Evolutionary conservation across 208 protist species (phyloP).

Genomic region (Acanthamoeba polyphaga): DNA sequence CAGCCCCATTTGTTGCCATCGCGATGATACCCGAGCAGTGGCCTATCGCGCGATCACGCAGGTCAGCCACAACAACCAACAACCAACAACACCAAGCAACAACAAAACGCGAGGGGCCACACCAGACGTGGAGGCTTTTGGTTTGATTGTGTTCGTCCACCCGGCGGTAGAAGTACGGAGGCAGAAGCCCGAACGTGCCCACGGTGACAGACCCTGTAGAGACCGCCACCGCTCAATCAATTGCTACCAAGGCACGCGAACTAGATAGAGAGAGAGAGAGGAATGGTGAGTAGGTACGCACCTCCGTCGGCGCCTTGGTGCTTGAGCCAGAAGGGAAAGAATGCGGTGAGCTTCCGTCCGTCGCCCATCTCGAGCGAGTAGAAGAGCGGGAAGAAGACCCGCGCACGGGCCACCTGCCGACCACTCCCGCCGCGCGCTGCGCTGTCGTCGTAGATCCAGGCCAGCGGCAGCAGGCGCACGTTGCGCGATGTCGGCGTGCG

Average conservation of each 20-base stretch:
- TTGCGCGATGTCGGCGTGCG: neutral
- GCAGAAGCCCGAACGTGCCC: conserved; percentile 4
- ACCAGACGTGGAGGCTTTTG: conserved; percentile 4
- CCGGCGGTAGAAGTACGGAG: conserved; percentile 10
- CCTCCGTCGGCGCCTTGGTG: neutral
- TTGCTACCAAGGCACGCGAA: neutral
- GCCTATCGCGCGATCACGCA: neutral
- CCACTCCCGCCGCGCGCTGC: neutral
- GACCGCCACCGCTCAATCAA: neutral
- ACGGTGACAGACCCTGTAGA: neutral
- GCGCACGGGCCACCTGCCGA: neutral
- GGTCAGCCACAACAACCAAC: neutral
- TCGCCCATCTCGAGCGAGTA: conserved; percentile 29
- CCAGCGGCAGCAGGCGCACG: neutral
- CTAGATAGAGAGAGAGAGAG: too few relatives aligned
- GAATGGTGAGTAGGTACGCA: neutral
- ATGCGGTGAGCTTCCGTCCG: neutral
- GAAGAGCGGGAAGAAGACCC: conserved; percentile 23
- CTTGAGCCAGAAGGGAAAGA: conserved; percentile 48
- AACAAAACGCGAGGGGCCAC: neutral
- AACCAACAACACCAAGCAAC: too few relatives aligned
- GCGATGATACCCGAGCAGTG: conserved; percentile 4
- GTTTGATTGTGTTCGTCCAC: conserved; percentile 5
- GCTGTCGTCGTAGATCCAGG: neutral
- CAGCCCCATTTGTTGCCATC: conserved; percentile 16